These are phyloP conservation scores for Scheffersomyces spartinae DNA, from an alignment of 805 yeast species.

Conservation along the genomic window DNA sequence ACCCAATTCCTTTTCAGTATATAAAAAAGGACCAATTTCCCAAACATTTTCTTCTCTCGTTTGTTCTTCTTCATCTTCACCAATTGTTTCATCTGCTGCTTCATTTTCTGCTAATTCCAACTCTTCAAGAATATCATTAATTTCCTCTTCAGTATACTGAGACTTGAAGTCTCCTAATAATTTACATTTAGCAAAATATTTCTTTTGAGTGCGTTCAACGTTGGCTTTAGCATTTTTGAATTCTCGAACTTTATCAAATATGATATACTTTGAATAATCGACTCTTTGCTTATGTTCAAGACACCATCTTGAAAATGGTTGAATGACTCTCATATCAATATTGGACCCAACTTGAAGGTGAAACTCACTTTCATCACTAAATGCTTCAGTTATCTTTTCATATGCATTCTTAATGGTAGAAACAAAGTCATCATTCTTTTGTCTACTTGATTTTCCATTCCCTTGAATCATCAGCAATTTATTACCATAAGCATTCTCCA, in stretches of 20 bases:
- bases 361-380: slow-evolving; percentile 44
- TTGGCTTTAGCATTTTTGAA: slow-evolving; percentile 36
- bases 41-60: slow-evolving; percentile 10
- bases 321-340: slow-evolving; percentile 47
- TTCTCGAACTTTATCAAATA: slow-evolving; percentile 38
- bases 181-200: slow-evolving; percentile 70
- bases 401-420: slow-evolving; percentile 54
- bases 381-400: slow-evolving; percentile 42
- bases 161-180: slow-evolving; percentile 54
- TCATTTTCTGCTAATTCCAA: slow-evolving; percentile 6
- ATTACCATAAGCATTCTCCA: slow-evolving; percentile 55
- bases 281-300: slow-evolving; percentile 59
- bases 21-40: slow-evolving; percentile 20
- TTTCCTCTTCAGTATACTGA: slow-evolving; percentile 33
- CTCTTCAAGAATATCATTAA: slow-evolving; percentile 17
- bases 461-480: slow-evolving; percentile 32
- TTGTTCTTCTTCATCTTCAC: slow-evolving; percentile 8
- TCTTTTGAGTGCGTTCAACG: slow-evolving; percentile 48
- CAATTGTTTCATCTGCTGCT: slow-evolving; percentile 1
- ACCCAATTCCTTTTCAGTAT: slow-evolving; percentile 16
- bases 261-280: slow-evolving; percentile 43
- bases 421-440: slow-evolving; percentile 44
- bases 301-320: slow-evolving; percentile 69
- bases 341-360: slow-evolving; percentile 53
- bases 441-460: slow-evolving; percentile 22